A percentile compares a stretch with the other conserved stretches of the same genome.
These are phyloP conservation scores for Myxozyma udenii DNA, from an alignment of 805 yeast species.

Conservation along the genomic window DNA sequence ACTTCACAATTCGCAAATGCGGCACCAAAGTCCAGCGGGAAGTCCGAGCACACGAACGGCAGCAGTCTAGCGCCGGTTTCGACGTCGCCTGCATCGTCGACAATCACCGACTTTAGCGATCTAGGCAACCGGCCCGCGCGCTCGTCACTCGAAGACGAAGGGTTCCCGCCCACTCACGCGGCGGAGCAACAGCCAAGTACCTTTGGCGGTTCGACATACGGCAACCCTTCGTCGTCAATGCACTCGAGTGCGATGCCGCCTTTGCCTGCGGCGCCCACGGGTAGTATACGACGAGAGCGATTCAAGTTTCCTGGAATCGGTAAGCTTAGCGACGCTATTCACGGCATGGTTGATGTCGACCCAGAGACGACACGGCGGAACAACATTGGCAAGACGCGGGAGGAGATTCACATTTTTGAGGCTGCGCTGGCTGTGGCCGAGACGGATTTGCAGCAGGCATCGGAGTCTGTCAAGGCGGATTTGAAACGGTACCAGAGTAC, in stretches of 20 bases:
- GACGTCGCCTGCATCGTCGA: neutral
- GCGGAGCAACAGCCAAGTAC: too few species aligned
- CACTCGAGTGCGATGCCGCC: conserved; percentile 10
- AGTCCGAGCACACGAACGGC: neutral
- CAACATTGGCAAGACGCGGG: conserved; percentile 45
- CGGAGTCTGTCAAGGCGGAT: conserved; percentile 45
- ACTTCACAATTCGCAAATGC: neutral
- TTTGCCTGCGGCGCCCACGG: conserved; percentile 24
- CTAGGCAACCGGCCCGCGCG: neutral
- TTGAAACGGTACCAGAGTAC: conserved; percentile 47
- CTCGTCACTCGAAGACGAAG: conserved; percentile 19
- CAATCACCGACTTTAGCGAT: neutral
- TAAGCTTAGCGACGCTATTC: conserved; percentile 50
- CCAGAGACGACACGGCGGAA: conserved; percentile 63
- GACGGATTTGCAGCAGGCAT: conserved; percentile 50
- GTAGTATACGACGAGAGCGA: conserved; percentile 36
- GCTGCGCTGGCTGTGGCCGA: conserved; percentile 54
- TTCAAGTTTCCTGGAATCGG: conserved; percentile 56
- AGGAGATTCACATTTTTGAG: conserved; percentile 43
- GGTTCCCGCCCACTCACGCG: conserved; percentile 32
- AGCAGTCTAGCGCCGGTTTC: neutral
- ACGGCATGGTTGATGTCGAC: conserved; percentile 63
- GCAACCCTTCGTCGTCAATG: neutral
- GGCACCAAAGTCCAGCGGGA: neutral
- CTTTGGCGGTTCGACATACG: neutral